These are phyloP conservation scores for Acanthamoeba lenticulata DNA, from an alignment of 208 protist genomes.

Conservation along the genomic window DNA sequence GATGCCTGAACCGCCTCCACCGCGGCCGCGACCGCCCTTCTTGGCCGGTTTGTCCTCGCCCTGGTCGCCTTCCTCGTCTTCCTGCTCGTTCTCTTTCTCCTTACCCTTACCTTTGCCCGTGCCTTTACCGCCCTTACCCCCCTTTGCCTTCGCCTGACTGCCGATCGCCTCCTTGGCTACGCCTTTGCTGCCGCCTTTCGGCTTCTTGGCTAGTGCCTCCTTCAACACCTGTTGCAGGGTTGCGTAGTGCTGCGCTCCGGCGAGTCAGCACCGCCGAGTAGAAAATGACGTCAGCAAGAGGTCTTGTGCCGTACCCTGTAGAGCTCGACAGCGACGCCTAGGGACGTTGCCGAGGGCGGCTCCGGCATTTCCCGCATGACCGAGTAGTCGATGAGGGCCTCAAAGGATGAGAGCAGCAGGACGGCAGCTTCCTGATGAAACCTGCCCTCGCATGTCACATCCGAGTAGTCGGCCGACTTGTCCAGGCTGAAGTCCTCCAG, in stretches of 20 bases:
- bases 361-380: conserved; percentile 47
- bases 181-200: background rate
- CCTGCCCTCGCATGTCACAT: conserved; percentile 32
- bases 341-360: background rate
- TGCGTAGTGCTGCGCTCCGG: background rate
- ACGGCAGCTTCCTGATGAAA: conserved; percentile 47
- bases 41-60: background rate
- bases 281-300: background rate
- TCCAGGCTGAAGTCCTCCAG: conserved; percentile 62
- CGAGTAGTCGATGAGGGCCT: conserved; percentile 62
- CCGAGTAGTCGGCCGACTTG: conserved; percentile 32
- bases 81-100: conserved; percentile 12
- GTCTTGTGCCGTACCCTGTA: background rate
- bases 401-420: background rate
- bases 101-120: conserved; percentile 17
- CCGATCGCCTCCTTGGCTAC: background rate
- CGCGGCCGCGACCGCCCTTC: background rate
- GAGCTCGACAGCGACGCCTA: background rate
- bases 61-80: background rate
- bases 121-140: background rate
- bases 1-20: background rate
- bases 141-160: background rate
- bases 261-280: background rate
- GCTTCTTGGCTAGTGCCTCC: background rate
- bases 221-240: background rate